A percentile compares a stretch with the other conserved stretches of the same genome.
Evolutionary conservation across 1,284 basidiomycete genomes (phyloP).

Genomic region (Trametes hirsuta): DNA sequence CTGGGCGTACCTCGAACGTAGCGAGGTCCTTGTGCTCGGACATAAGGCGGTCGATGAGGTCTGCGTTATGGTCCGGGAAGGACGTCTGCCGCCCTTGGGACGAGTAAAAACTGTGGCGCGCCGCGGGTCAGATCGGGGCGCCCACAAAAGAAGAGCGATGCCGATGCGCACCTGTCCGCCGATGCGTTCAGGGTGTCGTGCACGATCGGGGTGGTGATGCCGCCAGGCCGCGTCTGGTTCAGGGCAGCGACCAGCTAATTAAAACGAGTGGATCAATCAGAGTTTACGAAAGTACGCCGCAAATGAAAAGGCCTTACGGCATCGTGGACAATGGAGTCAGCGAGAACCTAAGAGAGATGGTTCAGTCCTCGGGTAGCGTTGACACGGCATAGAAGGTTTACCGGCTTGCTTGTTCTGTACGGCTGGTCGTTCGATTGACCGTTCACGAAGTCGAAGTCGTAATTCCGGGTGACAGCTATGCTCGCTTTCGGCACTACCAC

Average conservation of each 20-base stretch:
- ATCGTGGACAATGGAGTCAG: conserved; percentile 28
- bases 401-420: conserved; percentile 74
- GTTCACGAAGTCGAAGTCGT: conserved; percentile 73
- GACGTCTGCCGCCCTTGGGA: conserved; percentile 82
- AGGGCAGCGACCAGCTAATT: conserved; percentile 53
- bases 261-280: neutral
- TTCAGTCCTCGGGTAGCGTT: conserved; percentile 1
- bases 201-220: conserved; percentile 44
- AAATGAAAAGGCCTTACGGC: conserved; percentile 24
- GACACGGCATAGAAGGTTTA: conserved; percentile 37
- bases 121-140: neutral
- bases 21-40: conserved; percentile 52
- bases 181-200: conserved; percentile 67
- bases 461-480: conserved; percentile 72
- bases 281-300: neutral
- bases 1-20: conserved; percentile 64
- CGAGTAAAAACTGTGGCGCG: conserved; percentile 71
- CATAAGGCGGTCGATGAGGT: conserved; percentile 63
- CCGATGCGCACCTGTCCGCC: conserved; percentile 63
- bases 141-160: conserved; percentile 13
- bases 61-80: conserved; percentile 75
- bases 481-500: conserved; percentile 73
- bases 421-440: conserved; percentile 50
- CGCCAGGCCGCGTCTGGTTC: conserved; percentile 45
- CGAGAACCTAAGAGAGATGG: conserved; percentile 35